Conservation (phyloP, 345 rosid genomes). For the Camelina hispida region DNA sequence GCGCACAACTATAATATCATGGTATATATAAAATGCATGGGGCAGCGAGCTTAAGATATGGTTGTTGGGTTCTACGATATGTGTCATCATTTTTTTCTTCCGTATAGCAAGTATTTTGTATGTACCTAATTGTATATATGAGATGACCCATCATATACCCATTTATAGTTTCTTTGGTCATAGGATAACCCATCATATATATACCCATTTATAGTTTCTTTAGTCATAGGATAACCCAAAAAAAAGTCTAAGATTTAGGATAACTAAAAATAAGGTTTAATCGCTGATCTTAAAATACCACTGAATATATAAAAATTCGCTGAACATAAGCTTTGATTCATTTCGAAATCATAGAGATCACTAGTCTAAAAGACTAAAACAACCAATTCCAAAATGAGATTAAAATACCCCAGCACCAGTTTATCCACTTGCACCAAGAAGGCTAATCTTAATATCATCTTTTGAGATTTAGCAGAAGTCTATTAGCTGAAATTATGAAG, state of each 20-base stretch:
- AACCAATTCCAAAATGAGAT: no score
- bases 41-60: constrained; percentile 20
- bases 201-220: not conserved
- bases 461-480: no score
- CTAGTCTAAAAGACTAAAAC: no score
- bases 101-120: constrained; percentile 1
- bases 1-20: constrained; percentile 9
- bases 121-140: not conserved
- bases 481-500: no score
- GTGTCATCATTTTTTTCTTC: not conserved
- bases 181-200: not conserved
- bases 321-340: no score
- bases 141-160: not conserved
- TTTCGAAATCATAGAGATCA: no score
- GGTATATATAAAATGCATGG: not conserved
- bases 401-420: no score
- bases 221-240: not conserved
- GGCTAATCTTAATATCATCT: no score
- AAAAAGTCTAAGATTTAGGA: not conserved
- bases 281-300: not conserved
- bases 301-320: no score
- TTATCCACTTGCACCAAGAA: no score
- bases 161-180: not conserved
- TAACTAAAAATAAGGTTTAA: not conserved
- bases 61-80: constrained; percentile 32